These are phyloP conservation scores for Vaccinium corymbosum DNA, from an alignment of 148 eudicot genomes.

Conservation along the genomic window DNA sequence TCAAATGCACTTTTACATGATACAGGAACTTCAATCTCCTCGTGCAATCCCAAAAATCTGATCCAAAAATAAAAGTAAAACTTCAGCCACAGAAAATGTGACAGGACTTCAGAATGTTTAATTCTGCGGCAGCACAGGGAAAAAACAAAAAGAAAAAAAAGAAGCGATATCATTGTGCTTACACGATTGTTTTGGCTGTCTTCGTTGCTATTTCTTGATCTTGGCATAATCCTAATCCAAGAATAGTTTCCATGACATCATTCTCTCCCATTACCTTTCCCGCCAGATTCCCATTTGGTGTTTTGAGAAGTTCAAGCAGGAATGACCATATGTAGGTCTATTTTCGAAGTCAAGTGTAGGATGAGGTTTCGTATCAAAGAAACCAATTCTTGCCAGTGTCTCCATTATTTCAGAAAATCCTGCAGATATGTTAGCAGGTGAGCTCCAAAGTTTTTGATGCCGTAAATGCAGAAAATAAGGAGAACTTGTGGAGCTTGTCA, in stretches of 20 bases:
- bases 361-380: constrained; percentile 50
- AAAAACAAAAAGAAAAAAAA: background rate
- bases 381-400: constrained; percentile 73
- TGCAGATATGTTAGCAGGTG: constrained; percentile 21
- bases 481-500: background rate
- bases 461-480: background rate
- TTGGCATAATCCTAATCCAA: constrained; percentile 54
- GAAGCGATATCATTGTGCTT: constrained; percentile 20
- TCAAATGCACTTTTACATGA: constrained; percentile 78
- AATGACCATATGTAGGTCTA: constrained; percentile 58
- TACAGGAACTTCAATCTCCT: constrained; percentile 53
- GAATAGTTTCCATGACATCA: constrained; percentile 53
- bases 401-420: constrained; percentile 91
- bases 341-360: constrained; percentile 37
- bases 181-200: constrained; percentile 84
- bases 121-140: background rate
- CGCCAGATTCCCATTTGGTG: constrained; percentile 22
- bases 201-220: constrained; percentile 51
- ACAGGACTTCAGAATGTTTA: background rate
- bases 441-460: background rate
- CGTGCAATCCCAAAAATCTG: constrained; percentile 81
- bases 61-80: constrained; percentile 17
- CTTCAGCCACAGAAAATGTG: background rate
- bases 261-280: constrained; percentile 38
- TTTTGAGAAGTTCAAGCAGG: constrained; percentile 52